These are phyloP conservation scores for Leccinum truebloodii DNA, from an alignment of 768 basidiomycete species.

Conservation along the genomic window DNA sequence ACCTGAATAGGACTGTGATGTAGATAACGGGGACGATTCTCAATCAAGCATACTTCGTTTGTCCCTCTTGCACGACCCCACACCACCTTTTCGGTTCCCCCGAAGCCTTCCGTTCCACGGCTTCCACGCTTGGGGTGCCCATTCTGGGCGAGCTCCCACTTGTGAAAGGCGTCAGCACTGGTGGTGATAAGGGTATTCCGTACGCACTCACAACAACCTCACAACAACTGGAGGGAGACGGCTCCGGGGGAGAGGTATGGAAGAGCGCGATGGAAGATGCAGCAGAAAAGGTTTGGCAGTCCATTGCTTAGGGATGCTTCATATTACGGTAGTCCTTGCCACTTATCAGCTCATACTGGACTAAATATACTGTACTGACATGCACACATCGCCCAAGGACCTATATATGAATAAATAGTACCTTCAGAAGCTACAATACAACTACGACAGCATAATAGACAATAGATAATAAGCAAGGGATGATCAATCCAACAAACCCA, in stretches of 20 bases:
- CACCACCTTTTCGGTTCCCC: slow-evolving; percentile 76
- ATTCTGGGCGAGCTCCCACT: slow-evolving; percentile 84
- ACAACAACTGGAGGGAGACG: slow-evolving; percentile 19
- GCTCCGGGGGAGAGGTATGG: slow-evolving; percentile 34
- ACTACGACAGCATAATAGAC: background rate
- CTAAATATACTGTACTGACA: background rate
- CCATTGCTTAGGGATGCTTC: slow-evolving; percentile 11
- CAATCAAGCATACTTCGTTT: slow-evolving; percentile 85
- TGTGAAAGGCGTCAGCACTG: slow-evolving; percentile 67
- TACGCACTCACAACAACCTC: slow-evolving; percentile 37
- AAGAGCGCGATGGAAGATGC: slow-evolving; percentile 31
- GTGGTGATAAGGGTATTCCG: slow-evolving; percentile 70
- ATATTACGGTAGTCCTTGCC: too few relatives aligned
- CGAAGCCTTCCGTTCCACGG: slow-evolving; percentile 58
- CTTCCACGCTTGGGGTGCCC: slow-evolving; percentile 54
- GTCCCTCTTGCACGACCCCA: slow-evolving; percentile 64
- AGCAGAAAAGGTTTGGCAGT: slow-evolving; percentile 34
- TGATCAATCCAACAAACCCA: background rate
- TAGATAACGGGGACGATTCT: slow-evolving; percentile 87
- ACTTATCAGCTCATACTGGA: too few relatives aligned
- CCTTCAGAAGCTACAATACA: background rate
- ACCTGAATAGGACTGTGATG: slow-evolving; percentile 2
- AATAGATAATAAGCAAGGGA: background rate
- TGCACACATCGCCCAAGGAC: too few relatives aligned
- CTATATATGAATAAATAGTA: background rate